Evolutionary conservation across 1,139 yeast species (phyloP), one percentile per base, ranked within the genome.

Genomic region (Yamadazyma sp.): DNA sequence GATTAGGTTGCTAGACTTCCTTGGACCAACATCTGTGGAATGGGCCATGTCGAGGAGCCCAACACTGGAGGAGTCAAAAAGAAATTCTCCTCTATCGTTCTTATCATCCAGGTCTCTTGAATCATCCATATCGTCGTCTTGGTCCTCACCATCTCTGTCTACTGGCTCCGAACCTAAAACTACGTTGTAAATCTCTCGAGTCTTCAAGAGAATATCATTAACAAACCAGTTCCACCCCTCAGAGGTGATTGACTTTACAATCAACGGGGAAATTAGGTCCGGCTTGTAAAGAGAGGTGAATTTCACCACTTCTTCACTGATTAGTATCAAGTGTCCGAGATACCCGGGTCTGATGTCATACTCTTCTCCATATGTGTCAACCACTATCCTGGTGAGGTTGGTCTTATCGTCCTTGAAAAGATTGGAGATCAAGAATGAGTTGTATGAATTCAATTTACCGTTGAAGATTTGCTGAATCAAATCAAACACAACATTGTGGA

Each of bases 401-500:
- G 70, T 61, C 24, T 55, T 49, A 6, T 58, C 58, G 1, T 50
- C 42, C 33, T 56, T 56, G 41, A 72, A 71, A 25, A 72, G 51
- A 35, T 70, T 74, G 26, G 70, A 72, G 34, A 72, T 71, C 41
- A 72, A 58, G 39, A 71, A 72, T 0, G 76, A 70, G 43, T 72
- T 72, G 48, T 70, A 72, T 3, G 76, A 70, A 43, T 70, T 70
- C 40, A 72, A 57, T 43, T 72, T 72, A 2, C 76, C 78, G 50
- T 71, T 71, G 48, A 72, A 71, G 6, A 71, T 67, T 44, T 71
- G 77, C 46, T 72, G 78, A 16, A 71, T 60, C 41, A 72, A 55
- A 48, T 72, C 78, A 56, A 72, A 72, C 6, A 72, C 76, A 16
- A 72, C 77, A 47, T 72, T 72, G 47, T 72, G 78, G 53, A 70